phyloP scores from a whole-genome alignment of 1,284 basidiomycete genomes.

The Malassezia obtusa region DNA sequence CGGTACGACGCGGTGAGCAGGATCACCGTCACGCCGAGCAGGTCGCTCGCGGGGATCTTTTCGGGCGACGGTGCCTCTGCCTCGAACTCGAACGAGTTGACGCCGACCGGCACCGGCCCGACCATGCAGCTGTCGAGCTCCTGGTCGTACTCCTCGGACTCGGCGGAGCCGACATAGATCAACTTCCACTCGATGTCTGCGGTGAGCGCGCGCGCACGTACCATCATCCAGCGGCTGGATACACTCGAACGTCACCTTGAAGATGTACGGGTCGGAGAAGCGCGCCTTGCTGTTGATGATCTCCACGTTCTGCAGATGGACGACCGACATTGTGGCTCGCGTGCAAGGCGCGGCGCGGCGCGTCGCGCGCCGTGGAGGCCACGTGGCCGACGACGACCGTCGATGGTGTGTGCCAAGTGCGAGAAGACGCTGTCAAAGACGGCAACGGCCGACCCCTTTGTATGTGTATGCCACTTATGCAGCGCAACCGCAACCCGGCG shows the following conservation, averaged over 20 bases:
- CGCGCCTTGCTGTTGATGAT: constrained; percentile 41
- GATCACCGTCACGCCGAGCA: constrained; percentile 79
- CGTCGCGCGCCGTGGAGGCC: background rate
- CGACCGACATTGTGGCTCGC: constrained; percentile 35
- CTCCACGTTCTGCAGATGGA: constrained; percentile 42
- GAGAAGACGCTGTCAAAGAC: constrained; percentile 18
- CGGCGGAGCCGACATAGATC: constrained; percentile 91
- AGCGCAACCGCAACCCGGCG: constrained; percentile 20
- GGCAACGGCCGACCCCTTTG: constrained; percentile 21
- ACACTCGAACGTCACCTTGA: constrained; percentile 95
- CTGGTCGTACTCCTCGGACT: constrained; percentile 81
- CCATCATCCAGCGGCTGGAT: constrained; percentile 84
- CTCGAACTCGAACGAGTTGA: constrained; percentile 95
- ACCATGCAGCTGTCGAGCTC: constrained; percentile 70
- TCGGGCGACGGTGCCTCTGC: constrained; percentile 51
- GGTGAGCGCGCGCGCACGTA: constrained; percentile 3
- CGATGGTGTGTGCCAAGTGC: constrained; percentile 26
- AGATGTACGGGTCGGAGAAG: constrained; percentile 67
- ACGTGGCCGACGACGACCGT: background rate
- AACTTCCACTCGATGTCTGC: constrained; percentile 93
- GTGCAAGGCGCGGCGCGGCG: background rate
- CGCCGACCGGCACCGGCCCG: constrained; percentile 71
- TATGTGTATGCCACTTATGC: constrained; percentile 4
- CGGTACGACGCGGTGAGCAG: constrained; percentile 76
- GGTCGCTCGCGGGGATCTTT: constrained; percentile 71